Base-by-base conservation (phyloP, 208 protist species). In the Strigomonas oncopelti region DNA sequence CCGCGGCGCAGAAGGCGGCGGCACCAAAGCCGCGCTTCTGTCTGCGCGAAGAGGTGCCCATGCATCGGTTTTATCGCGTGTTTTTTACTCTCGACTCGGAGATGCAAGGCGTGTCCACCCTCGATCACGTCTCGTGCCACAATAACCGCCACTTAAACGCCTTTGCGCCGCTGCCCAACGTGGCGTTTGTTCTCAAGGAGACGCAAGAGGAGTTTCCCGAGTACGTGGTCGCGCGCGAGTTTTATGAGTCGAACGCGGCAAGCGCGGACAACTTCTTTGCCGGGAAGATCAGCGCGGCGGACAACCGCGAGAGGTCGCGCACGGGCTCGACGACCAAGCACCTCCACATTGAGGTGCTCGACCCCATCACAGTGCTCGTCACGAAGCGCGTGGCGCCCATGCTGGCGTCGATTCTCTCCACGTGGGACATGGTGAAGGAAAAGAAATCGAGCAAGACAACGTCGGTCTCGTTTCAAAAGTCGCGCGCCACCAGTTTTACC, bases 321-420 rank as follows among this genome's bases (percentile, higher is more conserved):
- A 59, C 78, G 51, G 82, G 83, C 24, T 69, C 81, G 9, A 95
- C 90, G 2, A 87, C 90, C 25, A 85, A 84, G 51, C 90, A 95
- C 62, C 32, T 88, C 1, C 87, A 95, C 74, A 28, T 92, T 14
- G 83, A 90, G 28, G 32, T 81, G 20, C 62, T 85, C 32, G 74
- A 78, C 42, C 90, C 90, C 18, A 38, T 95, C 22, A 83, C 72
- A 25, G 48, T 87, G 13, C 69, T 92, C 24, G 63, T 95, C 31
- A 89, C 87, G 18, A 75, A 73, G 45, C 59, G 84, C 58, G 69
- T 83, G 18, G 59, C 76, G 9, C 46, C 71, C 5, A 64, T 91
- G 29, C 62, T 62, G 20, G 65, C 25, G 0, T n/a, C 57, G 4
- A 74, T 76, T 8, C 22, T 74, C 1, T 58, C 45, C n/a, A 34